These are phyloP conservation scores for Brassica carinata DNA, from an alignment of 345 rosid genomes.

Conservation along the genomic window DNA sequence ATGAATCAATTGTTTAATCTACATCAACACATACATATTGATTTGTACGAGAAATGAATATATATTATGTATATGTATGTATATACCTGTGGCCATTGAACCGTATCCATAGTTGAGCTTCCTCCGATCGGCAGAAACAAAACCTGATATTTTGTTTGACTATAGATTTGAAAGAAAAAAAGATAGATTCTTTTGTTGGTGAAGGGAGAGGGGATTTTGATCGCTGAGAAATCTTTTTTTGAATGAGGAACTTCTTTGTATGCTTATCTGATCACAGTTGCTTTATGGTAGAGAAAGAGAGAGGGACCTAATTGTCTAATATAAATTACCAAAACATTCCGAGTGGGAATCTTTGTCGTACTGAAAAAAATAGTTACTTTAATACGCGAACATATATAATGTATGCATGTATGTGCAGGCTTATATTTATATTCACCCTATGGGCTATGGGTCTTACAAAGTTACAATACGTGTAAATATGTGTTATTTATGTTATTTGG, in stretches of 20 bases:
- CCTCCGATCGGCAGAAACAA: constrained; percentile 37
- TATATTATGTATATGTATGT: constrained; percentile 25
- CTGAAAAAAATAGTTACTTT: constrained; percentile 29
- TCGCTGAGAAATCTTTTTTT: constrained; percentile 39
- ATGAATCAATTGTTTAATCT: not conserved
- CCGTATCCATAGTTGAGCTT: constrained; percentile 83
- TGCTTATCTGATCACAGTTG: constrained; percentile 46
- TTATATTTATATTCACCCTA: not conserved
- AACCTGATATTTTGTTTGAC: constrained; percentile 18
- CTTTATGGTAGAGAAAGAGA: constrained; percentile 47
- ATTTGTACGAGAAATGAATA: not conserved
- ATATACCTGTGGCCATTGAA: constrained; percentile 95
- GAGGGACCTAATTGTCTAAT: constrained; percentile 35
- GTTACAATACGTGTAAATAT: not conserved
- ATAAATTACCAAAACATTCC: constrained; percentile 39
- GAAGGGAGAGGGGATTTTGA: constrained; percentile 45
- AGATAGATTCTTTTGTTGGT: constrained; percentile 32
- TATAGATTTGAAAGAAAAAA: not conserved
- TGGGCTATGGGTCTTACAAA: not conserved
- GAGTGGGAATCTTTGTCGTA: constrained; percentile 55
- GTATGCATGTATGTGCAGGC: constrained; percentile 17
- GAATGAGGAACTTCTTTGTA: constrained; percentile 51
- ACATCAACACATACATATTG: constrained; percentile 21
- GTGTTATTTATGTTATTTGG: not conserved
- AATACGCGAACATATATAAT: constrained; percentile 25